These are phyloP conservation scores for Cicer cuneatum DNA, from an alignment of 306 rosid species.

Conservation along the genomic window DNA sequence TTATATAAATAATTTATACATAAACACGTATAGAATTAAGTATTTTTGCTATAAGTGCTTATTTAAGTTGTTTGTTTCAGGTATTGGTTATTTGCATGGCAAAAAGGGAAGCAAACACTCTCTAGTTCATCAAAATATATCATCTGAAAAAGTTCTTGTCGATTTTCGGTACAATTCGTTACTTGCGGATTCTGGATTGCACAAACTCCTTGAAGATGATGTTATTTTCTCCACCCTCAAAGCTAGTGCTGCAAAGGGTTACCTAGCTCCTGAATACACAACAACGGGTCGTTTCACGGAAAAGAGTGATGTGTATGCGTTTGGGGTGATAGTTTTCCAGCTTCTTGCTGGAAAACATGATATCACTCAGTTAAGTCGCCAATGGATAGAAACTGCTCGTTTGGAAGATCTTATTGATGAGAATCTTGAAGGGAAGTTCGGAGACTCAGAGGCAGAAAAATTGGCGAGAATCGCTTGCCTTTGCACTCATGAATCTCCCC, in stretches of 20 bases:
- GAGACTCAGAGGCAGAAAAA: conserved; percentile 66
- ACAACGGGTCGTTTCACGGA: conserved; percentile 71
- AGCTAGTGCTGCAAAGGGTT: conserved; percentile 90
- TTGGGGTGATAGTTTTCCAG: conserved; percentile 82
- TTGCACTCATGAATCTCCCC: conserved; percentile 74
- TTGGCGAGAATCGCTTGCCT: conserved; percentile 65
- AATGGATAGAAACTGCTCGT: conserved; percentile 46
- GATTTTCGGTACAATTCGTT: conserved; percentile 63
- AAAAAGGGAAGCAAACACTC: conserved; percentile 52
- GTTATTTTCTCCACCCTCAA: conserved; percentile 75
- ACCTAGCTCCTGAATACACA: conserved; percentile 81
- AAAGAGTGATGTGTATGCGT: conserved; percentile 81
- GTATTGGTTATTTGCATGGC: conserved; percentile 74
- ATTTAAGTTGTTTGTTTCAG: conserved; percentile 44
- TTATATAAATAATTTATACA: too few relatives aligned
- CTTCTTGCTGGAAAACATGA: conserved; percentile 70
- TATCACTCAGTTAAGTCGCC: conserved; percentile 52
- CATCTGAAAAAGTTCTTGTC: conserved; percentile 77
- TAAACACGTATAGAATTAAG: too few relatives aligned
- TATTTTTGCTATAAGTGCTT: too few relatives aligned
- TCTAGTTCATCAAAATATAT: conserved; percentile 74
- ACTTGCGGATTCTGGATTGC: conserved; percentile 75
- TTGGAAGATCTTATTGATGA: conserved; percentile 63
- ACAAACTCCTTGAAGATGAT: conserved; percentile 89
- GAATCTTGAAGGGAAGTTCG: conserved; percentile 71